Evolutionary conservation across 441 rosid species (phyloP).

Genomic region (Daphne laureola): DNA sequence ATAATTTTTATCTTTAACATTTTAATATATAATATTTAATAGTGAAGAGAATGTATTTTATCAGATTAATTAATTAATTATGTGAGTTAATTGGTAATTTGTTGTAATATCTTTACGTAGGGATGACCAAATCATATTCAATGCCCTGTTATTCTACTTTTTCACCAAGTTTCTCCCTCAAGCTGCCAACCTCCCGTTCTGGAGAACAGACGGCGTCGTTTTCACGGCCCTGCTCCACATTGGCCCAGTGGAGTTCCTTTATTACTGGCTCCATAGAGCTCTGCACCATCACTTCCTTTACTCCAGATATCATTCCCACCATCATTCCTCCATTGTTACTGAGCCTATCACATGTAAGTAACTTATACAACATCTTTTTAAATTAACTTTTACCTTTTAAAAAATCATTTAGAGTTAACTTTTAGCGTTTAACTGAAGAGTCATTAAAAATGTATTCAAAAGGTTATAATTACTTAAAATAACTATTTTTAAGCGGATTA

Average conservation of each 20-base stretch:
- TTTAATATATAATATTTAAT: too few species aligned
- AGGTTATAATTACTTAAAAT: too few species aligned
- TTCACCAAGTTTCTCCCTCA: slow-evolving; percentile 11
- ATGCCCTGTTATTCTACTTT: slow-evolving; percentile 21
- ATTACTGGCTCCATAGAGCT: slow-evolving; percentile 34
- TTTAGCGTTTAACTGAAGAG: too few species aligned
- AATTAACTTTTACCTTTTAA: too few species aligned
- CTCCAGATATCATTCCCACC: slow-evolving; percentile 38
- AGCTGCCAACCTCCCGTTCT: slow-evolving; percentile 16
- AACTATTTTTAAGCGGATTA: too few species aligned
- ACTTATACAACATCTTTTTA: too few species aligned
- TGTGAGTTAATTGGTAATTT: too few species aligned
- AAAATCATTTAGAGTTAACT: too few species aligned
- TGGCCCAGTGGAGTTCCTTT: slow-evolving; percentile 29
- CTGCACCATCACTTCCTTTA: slow-evolving; percentile 34
- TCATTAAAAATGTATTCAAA: too few species aligned
- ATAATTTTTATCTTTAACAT: too few species aligned
- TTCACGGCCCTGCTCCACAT: slow-evolving; percentile 22
- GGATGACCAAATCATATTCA: slow-evolving; percentile 32
- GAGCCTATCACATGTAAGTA: slow-evolving; percentile 29
- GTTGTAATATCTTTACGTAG: slow-evolving; percentile 4
- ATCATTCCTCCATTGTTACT: slow-evolving; percentile 32
- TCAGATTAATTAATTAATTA: too few species aligned
- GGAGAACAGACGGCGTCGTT: slow-evolving; percentile 31
- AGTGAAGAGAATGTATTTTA: too few species aligned